Evolutionary conservation across 257 asterid genomes (phyloP).

Genomic region (Craterostigma plantagineum): DNA sequence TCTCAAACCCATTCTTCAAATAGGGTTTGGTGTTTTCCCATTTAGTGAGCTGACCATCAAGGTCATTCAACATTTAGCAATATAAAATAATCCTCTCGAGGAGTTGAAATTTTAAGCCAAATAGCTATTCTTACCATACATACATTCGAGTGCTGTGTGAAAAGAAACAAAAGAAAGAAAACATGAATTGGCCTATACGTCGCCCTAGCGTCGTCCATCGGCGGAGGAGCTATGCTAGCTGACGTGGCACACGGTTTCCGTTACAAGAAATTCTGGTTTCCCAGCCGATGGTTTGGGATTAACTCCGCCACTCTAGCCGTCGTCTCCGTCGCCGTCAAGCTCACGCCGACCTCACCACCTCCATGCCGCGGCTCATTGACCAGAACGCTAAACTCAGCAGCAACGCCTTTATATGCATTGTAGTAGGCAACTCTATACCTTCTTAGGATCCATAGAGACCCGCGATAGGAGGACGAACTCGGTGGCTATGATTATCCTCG

Average conservation of each 20-base stretch:
- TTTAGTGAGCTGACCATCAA: no score
- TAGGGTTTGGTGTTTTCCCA: no score
- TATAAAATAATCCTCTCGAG: no score
- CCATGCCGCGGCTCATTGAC: conserved; percentile 42
- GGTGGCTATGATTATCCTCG: conserved; percentile 34
- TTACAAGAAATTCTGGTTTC: conserved; percentile 33
- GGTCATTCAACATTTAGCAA: no score
- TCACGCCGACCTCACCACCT: conserved; percentile 38
- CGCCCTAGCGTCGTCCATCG: conserved; percentile 1
- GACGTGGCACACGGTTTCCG: conserved; percentile 7
- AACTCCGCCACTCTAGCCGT: conserved; percentile 61
- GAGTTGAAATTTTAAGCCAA: no score
- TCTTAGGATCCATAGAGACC: conserved; percentile 31
- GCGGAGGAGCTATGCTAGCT: neutral
- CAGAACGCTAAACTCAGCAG: conserved; percentile 50
- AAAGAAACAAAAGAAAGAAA: no score
- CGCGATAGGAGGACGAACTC: conserved; percentile 34
- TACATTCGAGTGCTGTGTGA: no score
- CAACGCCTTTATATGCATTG: conserved; percentile 25
- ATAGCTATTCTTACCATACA: no score
- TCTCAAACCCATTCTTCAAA: no score
- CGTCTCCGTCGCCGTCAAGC: conserved; percentile 32
- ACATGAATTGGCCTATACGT: conserved; percentile 8
- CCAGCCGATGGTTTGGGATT: conserved; percentile 55
- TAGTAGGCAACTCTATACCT: conserved; percentile 36